Percentiles rank a stretch among this genome's conserved stretches.
phyloP scores from a whole-genome alignment of 139 green algal species.

The Zygnema cylindricum region DNA sequence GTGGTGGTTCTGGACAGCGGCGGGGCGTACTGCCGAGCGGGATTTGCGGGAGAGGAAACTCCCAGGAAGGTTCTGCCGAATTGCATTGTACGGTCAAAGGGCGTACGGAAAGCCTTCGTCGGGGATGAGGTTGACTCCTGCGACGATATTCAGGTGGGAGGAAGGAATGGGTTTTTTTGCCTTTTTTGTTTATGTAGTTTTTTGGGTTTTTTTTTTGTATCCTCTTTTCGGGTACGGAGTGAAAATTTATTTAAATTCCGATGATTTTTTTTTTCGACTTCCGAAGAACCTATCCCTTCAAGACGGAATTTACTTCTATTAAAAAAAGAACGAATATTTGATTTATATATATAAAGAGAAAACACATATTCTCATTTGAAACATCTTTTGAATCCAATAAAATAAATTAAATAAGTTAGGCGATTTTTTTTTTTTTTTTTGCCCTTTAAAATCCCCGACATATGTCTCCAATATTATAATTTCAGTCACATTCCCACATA shows the following conservation, averaged over 20 bases:
- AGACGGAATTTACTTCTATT: no score
- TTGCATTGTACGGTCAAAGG: constrained; percentile 32
- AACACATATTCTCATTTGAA: no score
- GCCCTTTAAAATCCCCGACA: no score
- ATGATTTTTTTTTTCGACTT: neutral
- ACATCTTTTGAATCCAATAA: no score
- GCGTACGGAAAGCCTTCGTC: constrained; percentile 21
- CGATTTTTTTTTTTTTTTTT: no score
- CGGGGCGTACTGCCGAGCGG: constrained; percentile 26
- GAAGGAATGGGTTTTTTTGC: neutral
- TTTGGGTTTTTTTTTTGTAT: no score
- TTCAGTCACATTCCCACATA: no score
- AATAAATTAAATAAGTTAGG: no score
- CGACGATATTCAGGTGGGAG: constrained; percentile 36
- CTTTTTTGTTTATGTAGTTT: neutral
- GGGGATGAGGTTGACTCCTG: constrained; percentile 43
- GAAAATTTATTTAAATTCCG: neutral
- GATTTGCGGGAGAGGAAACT: constrained; percentile 39
- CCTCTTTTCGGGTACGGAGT: no score
- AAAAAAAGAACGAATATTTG: no score
- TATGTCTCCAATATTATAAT: no score
- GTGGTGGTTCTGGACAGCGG: constrained; percentile 63
- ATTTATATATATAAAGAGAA: no score
- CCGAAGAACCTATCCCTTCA: constrained; percentile 6
- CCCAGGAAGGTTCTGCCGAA: constrained; percentile 46